These are phyloP conservation scores for Cichorium intybus DNA, from an alignment of 140 eudicot genomes.

Conservation along the genomic window DNA sequence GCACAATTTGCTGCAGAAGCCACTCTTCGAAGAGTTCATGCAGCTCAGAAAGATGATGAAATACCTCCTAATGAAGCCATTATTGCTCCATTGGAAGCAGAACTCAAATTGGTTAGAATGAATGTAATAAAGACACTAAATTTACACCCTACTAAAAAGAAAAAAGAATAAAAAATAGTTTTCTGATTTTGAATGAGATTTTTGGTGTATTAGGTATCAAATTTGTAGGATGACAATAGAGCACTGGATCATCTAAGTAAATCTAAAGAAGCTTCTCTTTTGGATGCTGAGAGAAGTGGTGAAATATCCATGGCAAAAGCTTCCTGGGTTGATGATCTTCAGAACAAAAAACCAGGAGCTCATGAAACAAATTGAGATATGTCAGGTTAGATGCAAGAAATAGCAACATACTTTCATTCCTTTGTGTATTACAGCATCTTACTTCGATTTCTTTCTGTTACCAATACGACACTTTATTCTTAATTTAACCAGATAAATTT, in stretches of 20 bases:
- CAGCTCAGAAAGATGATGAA: constrained; percentile 92
- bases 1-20: constrained; percentile 99
- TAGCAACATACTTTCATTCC: too few species aligned
- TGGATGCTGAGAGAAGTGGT: too few species aligned
- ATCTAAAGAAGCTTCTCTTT: constrained; percentile 78
- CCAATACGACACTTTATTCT: too few species aligned
- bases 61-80: constrained; percentile 96
- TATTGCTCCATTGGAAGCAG: constrained; percentile 88
- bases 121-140: constrained; percentile 55
- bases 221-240: constrained; percentile 83
- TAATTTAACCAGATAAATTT: too few species aligned
- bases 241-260: constrained; percentile 88
- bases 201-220: constrained; percentile 52
- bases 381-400: too few species aligned
- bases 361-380: too few species aligned
- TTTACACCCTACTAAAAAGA: neutral
- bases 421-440: too few species aligned
- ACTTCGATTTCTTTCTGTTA: too few species aligned
- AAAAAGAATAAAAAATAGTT: neutral
- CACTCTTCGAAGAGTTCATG: constrained; percentile 94
- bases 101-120: constrained; percentile 65
- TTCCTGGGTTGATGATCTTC: too few species aligned
- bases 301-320: too few species aligned
- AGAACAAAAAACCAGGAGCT: too few species aligned
- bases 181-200: constrained; percentile 6